Conservation (phyloP, 2,329 filamentous ascomycete genomes). For the Exophiala bonariae region DNA sequence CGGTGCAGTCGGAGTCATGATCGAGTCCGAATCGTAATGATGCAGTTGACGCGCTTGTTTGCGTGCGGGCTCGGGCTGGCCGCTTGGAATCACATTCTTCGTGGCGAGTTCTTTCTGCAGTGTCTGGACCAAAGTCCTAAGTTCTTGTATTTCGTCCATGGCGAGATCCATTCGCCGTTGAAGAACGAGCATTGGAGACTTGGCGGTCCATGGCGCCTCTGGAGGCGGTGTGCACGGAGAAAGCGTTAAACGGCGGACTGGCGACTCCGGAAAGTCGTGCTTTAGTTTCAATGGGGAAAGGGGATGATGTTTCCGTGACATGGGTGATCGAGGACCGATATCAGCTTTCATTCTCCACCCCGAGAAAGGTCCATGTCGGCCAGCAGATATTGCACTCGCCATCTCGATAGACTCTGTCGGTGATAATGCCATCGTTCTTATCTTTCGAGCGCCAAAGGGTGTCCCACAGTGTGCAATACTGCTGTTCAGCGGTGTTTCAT, state of each 20-base stretch:
- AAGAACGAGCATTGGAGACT: constrained; percentile 24
- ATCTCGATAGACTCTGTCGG: constrained; percentile 15
- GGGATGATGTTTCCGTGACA: constrained; percentile 10
- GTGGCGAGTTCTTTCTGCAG: constrained; percentile 17
- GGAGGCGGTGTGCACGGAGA: constrained; percentile 25
- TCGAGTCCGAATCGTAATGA: background rate
- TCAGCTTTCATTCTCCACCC: constrained; percentile 20
- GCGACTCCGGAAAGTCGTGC: constrained; percentile 18
- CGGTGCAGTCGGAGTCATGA: background rate
- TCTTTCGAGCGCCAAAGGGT: constrained; percentile 19
- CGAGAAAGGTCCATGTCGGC: constrained; percentile 9
- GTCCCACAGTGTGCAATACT: constrained; percentile 26
- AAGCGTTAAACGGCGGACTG: constrained; percentile 16
- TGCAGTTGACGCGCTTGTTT: background rate
- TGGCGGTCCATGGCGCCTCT: constrained; percentile 19
- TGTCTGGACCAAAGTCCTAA: constrained; percentile 17
- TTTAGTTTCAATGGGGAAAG: constrained; percentile 17
- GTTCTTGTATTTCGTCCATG: constrained; percentile 25
- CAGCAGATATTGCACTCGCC: constrained; percentile 9
- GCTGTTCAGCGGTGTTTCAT: constrained; percentile 25
- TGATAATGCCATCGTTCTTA: constrained; percentile 21
- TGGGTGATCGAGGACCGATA: constrained; percentile 11
- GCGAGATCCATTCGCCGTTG: constrained; percentile 24
- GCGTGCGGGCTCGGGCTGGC: background rate
- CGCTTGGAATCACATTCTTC: constrained; percentile 6